Percentiles rank a stretch among this genome's conserved stretches.
Conservation (phyloP, 129 eudicot genomes). For the carrot (Daucus carota) region DH1_v3.0 NC_030381.2:21745001-21745500, state of each 20-base stretch:
- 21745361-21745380: too few relatives aligned
- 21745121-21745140: background rate
- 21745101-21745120: background rate
- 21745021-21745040: constrained; percentile 58
- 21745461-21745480: too few relatives aligned
- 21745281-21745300: constrained; percentile 87
- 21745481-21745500: too few relatives aligned
- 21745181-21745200: constrained; percentile 90
- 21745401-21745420: too few relatives aligned
- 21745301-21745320: constrained; percentile 3
- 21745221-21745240: constrained; percentile 79
- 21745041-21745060: constrained; percentile 65
- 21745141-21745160: constrained; percentile 52
- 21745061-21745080: too few relatives aligned
- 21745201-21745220: constrained; percentile 70
- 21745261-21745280: constrained; percentile 84
- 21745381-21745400: background rate
- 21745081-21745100: too few relatives aligned
- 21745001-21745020: constrained; percentile 78
- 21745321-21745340: background rate
- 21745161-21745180: constrained; percentile 87
- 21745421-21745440: too few relatives aligned
- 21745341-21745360: background rate
- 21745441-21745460: too few relatives aligned
- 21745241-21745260: constrained; percentile 83